These are phyloP conservation scores for Cystofilobasidium macerans DNA, from an alignment of 768 basidiomycete genomes.

Conservation along the genomic window DNA sequence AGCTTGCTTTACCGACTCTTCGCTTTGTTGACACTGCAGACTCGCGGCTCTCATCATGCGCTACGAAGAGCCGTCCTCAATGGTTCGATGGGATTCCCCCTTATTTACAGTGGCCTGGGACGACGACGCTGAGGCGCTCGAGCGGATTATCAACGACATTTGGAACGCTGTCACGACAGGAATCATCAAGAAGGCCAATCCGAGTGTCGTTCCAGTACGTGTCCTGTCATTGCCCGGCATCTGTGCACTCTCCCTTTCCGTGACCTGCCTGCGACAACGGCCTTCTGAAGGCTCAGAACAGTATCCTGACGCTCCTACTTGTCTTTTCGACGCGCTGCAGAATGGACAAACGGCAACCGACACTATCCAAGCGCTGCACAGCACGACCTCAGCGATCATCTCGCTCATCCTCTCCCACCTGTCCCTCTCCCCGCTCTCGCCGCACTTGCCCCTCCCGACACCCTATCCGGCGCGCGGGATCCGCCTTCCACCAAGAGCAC, in stretches of 20 bases:
- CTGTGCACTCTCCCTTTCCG: not conserved
- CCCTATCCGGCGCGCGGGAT: conserved; percentile 40
- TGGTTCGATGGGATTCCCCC: conserved; percentile 98
- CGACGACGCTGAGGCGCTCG: conserved; percentile 51
- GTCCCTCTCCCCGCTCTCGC: conserved; percentile 44
- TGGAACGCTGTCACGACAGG: conserved; percentile 74
- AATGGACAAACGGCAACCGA: conserved; percentile 72
- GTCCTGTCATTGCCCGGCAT: not conserved
- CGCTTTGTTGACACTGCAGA: conserved; percentile 39
- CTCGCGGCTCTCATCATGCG: conserved; percentile 76
- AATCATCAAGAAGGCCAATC: conserved; percentile 73
- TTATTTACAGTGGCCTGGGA: conserved; percentile 73
- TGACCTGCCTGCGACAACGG: too few species aligned
- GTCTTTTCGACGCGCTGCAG: too few species aligned
- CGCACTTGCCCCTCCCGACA: conserved; percentile 43
- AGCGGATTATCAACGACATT: conserved; percentile 44
- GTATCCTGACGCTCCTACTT: not conserved
- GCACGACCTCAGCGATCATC: conserved; percentile 59
- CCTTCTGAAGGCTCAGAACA: not conserved
- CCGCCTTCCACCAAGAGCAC: conserved; percentile 53
- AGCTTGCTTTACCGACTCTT: not conserved
- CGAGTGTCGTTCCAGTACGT: conserved; percentile 63
- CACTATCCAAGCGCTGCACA: conserved; percentile 74
- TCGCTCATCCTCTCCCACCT: conserved; percentile 60
- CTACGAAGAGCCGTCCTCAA: conserved; percentile 92